These are phyloP conservation scores for Xanthoconium stramineum DNA, from an alignment of 768 basidiomycete species.

Conservation along the genomic window DNA sequence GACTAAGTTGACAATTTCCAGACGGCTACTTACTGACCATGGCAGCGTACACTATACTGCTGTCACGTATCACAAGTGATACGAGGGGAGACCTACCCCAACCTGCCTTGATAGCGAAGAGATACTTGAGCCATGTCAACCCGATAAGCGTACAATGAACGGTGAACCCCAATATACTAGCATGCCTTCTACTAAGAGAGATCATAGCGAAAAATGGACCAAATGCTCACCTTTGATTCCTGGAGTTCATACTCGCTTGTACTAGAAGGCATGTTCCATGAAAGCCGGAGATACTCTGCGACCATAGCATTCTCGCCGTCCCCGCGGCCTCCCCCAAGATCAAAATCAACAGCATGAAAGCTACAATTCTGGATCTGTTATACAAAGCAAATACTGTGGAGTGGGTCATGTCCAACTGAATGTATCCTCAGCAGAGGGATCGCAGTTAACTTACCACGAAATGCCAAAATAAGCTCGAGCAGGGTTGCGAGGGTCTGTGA, in stretches of 20 bases:
- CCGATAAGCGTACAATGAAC: constrained; percentile 5
- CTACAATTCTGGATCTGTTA: constrained; percentile 15
- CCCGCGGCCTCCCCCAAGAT: constrained; percentile 3
- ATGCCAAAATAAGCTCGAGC: constrained; percentile 17
- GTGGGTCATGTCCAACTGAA: neutral
- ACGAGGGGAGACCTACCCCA: constrained; percentile 17
- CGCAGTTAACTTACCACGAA: constrained; percentile 7
- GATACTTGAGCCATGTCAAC: constrained; percentile 20
- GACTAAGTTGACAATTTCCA: neutral
- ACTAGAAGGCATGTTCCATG: constrained; percentile 9
- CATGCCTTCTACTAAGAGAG: neutral
- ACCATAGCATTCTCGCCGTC: neutral
- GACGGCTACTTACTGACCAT: constrained; percentile 7
- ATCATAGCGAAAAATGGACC: neutral
- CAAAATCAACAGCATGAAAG: constrained; percentile 1
- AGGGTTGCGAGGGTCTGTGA: constrained; percentile 6
- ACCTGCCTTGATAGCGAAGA: constrained; percentile 8
- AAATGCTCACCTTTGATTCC: constrained; percentile 7
- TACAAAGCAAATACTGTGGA: constrained; percentile 19
- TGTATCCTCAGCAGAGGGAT: neutral
- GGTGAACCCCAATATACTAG: constrained; percentile 14
- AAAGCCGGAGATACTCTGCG: neutral
- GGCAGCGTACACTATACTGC: constrained; percentile 6
- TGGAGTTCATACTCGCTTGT: neutral
- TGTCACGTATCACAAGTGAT: constrained; percentile 17